Base-by-base conservation (phyloP, 2,329 filamentous ascomycete genomes). In the Fusarium kyushuense region DNA sequence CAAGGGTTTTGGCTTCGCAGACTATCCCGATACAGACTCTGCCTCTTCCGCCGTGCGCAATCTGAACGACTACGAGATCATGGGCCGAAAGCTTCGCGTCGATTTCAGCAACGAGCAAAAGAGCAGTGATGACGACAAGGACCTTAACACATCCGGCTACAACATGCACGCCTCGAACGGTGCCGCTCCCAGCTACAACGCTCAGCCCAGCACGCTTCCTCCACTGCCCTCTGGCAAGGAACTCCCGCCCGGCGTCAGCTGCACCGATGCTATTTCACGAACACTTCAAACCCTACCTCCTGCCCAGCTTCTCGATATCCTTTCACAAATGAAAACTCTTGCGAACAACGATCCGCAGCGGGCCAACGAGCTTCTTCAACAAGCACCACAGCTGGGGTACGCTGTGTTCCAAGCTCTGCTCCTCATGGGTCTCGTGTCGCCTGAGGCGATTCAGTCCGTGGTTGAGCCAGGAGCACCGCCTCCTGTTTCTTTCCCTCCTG, bases 1-100 rank as follows among this genome's bases (percentile, higher is more conserved):
- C 1, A 98, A 97, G 79, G 96, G 96, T 19, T 99, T 97, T 78
- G 96, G 96, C 35, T 99, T 98, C 75, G 92, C 94, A 75, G 95
- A 98, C 78, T 99, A 97, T 76, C 92, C 93, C 56, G 96, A 98
- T 76, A 90, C 92, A 89, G 88, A 90, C 74, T 90, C 94, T 27
- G 96, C 96, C 32, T 93, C 95, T 36, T 97, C 94, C 3, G 96
- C 96, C 4, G 95, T 98, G 47, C 91, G 95, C 72, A 98, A 99
- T 77, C 84, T 98, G 53, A 97, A 98, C 82, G 94, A 97, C 79
- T 90, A 93, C 81, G 95, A 98, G 78, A 90, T 97, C 76, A 96
- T 97, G 90, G 94, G 94, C 56, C 89, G 96, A 74, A 97, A 97
- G 79, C 86, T 99, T 67, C 89, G 94, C 63, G 96, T 99, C 57